Percentiles rank a stretch among this genome's conserved stretches.
phyloP scores from a whole-genome alignment of 495 filamentous ascomycete genomes.

The Neurospora africana region DNA sequence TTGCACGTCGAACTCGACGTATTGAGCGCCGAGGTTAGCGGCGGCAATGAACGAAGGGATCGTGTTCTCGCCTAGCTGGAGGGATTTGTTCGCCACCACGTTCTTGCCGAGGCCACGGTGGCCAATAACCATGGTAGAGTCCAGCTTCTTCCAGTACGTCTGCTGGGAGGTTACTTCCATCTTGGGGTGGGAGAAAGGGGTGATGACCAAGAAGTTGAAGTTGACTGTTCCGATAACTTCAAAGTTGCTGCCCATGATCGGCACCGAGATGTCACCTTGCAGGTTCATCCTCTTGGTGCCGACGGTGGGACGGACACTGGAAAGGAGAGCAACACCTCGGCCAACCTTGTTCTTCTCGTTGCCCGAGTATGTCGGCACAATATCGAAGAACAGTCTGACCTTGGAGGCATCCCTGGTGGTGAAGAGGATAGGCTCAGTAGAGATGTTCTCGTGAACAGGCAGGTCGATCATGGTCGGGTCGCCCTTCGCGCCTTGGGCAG shows the following conservation, averaged over 20 bases:
- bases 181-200: constrained; percentile 85
- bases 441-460: constrained; percentile 86
- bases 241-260: constrained; percentile 71
- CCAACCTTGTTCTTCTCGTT: constrained; percentile 77
- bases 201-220: constrained; percentile 94
- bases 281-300: constrained; percentile 71
- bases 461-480: constrained; percentile 84
- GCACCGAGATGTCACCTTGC: constrained; percentile 87
- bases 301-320: constrained; percentile 68
- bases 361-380: constrained; percentile 96
- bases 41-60: constrained; percentile 92
- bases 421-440: constrained; percentile 85
- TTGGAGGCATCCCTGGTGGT: constrained; percentile 64
- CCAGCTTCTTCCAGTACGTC: constrained; percentile 81
- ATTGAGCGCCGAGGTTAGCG: constrained; percentile 81
- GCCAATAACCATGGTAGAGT: constrained; percentile 77
- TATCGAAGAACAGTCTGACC: constrained; percentile 87
- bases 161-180: constrained; percentile 82
- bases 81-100: constrained; percentile 61
- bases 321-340: constrained; percentile 83
- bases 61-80: constrained; percentile 95
- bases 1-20: constrained; percentile 94
- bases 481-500: constrained; percentile 76
- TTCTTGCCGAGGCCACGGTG: constrained; percentile 95
- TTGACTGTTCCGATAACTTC: constrained; percentile 90